Conservation (phyloP, 2,329 filamentous ascomycete genomes). For the Pestalotiopsis sp. region DNA sequence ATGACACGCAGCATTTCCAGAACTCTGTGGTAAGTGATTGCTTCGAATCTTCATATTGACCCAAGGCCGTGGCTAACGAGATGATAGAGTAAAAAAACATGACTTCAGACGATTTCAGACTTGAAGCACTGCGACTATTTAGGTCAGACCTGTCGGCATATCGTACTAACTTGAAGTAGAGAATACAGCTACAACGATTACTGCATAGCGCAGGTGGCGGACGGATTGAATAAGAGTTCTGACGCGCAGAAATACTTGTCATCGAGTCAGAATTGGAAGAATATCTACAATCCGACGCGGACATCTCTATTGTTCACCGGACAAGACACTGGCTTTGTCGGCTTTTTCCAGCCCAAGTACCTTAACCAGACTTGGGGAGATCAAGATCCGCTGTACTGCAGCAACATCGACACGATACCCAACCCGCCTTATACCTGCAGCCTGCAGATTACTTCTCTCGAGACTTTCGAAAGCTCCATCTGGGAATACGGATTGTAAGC, state of each 20-base stretch:
- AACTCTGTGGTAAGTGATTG: constrained; percentile 46
- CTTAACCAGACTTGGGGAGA: constrained; percentile 68
- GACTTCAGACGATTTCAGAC: too few relatives aligned
- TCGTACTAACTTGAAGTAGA: neutral
- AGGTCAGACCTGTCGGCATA: too few relatives aligned
- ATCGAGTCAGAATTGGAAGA: constrained; percentile 66
- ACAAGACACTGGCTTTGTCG: constrained; percentile 62
- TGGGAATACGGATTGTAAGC: constrained; percentile 73
- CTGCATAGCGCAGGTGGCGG: constrained; percentile 64
- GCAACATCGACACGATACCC: constrained; percentile 49
- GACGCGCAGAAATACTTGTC: constrained; percentile 61
- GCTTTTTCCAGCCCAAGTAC: constrained; percentile 70
- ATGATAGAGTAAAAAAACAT: neutral
- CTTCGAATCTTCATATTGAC: neutral
- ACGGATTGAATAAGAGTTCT: constrained; percentile 49
- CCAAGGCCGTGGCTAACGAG: neutral
- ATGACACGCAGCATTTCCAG: constrained; percentile 71
- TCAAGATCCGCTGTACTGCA: constrained; percentile 68
- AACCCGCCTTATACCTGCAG: constrained; percentile 42
- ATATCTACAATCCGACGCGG: constrained; percentile 63
- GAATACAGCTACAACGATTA: constrained; percentile 82
- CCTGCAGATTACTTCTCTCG: constrained; percentile 59
- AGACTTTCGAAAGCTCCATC: constrained; percentile 71
- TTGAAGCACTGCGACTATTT: too few relatives aligned
- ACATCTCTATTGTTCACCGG: constrained; percentile 53